Evolutionary conservation across 139 green algal genomes (phyloP), one percentile per base, ranked within the genome.

Genomic region (Chara braunii): DNA sequence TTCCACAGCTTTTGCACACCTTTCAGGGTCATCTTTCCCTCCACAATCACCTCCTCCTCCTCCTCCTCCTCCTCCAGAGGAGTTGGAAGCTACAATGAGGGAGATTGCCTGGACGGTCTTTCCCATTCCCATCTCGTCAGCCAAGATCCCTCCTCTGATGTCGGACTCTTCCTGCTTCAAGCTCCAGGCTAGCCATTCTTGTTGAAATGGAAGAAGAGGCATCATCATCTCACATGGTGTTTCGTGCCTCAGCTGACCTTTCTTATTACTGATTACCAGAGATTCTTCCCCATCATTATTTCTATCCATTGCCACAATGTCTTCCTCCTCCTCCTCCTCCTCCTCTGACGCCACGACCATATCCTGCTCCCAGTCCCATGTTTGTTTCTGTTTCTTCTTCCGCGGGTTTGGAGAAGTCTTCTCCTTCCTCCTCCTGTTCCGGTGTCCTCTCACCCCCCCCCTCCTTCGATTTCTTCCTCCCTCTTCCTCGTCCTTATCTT

Each of bases 101-200:
- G 85, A 83, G 54, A 96, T 91, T 22, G 85, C 61, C 53, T 77
- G 68, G 32, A 86, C 80, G 22, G 84, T 89, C 72, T 93, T 94
- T 36, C 88, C 88, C 81, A 93, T 90, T 53, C 88, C 86, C 86
- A 92, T 93, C 73, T 95, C 87, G 62, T 95, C 89, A 8, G 89
- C 89, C 43, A 96, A 70, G 44, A 96, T 91, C 34, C 89, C 89
- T 0, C 89, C 89, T 67, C 32, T 12, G 56, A 18, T 11, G 52
- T 18, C 33, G 60, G 11, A 14, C n/a, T 14, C 36, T 18, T 67
- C 61, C 55, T 70, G 71, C 44, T 26, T 9, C 23, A 74, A 40
- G 24, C 30, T 60, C 67, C 66, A 81, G 0, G 32, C 37, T 32
- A 75, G 60, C 30, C 44, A 54, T 34, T 75, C 68, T 74, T 88